phyloP scores from a whole-genome alignment of 345 rosid species.

The Cardamine resedifolia region DNA sequence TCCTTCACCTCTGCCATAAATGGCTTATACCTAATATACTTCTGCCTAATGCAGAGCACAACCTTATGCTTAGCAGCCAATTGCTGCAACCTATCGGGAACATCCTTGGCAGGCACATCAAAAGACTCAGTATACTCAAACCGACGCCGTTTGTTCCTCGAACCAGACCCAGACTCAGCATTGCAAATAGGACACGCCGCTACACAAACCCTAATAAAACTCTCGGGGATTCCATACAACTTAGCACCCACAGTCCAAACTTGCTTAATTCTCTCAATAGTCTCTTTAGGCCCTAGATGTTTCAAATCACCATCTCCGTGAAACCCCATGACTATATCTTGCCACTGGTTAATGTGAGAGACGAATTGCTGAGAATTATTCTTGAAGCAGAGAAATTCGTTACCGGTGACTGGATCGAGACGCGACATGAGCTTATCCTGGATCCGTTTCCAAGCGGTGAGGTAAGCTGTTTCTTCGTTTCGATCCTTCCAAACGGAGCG shows the following conservation, averaged over 20 bases:
- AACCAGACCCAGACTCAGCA: constrained; percentile 66
- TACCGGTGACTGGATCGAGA: constrained; percentile 68
- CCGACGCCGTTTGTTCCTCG: constrained; percentile 76
- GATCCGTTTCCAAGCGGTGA: constrained; percentile 97
- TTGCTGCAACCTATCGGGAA: constrained; percentile 80
- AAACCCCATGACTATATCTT: constrained; percentile 87
- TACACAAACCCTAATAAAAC: constrained; percentile 95
- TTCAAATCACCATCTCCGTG: constrained; percentile 94
- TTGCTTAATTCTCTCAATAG: constrained; percentile 92
- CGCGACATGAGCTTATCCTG: constrained; percentile 89
- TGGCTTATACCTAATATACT: constrained; percentile 94
- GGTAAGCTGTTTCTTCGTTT: constrained; percentile 96
- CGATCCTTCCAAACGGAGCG: constrained; percentile 97
- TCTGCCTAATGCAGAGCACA: constrained; percentile 97
- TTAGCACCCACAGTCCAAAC: constrained; percentile 98
- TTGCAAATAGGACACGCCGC: constrained; percentile 84
- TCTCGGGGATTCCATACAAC: constrained; percentile 94
- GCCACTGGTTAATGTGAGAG: constrained; percentile 91
- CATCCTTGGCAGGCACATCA: constrained; percentile 96
- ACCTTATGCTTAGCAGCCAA: constrained; percentile 95
- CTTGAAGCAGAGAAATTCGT: constrained; percentile 84
- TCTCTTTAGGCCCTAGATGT: constrained; percentile 83
- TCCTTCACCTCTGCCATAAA: constrained; percentile 99
- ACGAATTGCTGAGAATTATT: constrained; percentile 87
- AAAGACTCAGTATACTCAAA: constrained; percentile 95